A percentile compares a stretch with the other conserved stretches of the same genome.
phyloP scores from a whole-genome alignment of 257 asterid genomes.

The Solanum virginianum region DNA sequence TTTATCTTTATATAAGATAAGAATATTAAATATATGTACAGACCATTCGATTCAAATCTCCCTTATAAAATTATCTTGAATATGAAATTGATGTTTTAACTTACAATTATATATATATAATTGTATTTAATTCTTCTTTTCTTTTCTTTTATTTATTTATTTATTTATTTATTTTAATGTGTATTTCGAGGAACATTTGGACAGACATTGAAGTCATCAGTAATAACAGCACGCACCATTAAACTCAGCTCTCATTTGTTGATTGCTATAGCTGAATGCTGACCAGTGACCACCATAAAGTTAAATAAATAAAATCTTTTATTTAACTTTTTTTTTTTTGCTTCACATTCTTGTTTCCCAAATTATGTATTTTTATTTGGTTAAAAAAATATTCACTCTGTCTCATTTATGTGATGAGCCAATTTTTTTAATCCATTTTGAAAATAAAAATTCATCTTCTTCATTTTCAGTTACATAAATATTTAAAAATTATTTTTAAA shows the following conservation, averaged over 20 bases:
- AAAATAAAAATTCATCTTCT: no score
- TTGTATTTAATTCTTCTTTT: neutral
- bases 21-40: neutral
- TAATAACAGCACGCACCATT: neutral
- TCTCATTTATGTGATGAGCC: no score
- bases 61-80: neutral
- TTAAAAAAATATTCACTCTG: no score
- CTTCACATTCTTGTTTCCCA: neutral
- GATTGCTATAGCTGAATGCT: neutral
- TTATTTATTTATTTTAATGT: neutral
- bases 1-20: neutral
- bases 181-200: conserved; percentile 6
- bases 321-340: neutral
- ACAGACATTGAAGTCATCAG: neutral
- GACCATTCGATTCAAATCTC: fast-evolving
- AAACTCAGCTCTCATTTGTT: neutral
- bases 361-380: no score
- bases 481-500: no score
- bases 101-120: no score
- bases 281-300: neutral
- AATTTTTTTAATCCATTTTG: no score
- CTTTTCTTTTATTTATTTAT: no score
- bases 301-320: neutral
- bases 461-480: no score
- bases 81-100: neutral